phyloP scores from a whole-genome alignment of 331 rosid genomes.

The Quercus tomentella region DNA sequence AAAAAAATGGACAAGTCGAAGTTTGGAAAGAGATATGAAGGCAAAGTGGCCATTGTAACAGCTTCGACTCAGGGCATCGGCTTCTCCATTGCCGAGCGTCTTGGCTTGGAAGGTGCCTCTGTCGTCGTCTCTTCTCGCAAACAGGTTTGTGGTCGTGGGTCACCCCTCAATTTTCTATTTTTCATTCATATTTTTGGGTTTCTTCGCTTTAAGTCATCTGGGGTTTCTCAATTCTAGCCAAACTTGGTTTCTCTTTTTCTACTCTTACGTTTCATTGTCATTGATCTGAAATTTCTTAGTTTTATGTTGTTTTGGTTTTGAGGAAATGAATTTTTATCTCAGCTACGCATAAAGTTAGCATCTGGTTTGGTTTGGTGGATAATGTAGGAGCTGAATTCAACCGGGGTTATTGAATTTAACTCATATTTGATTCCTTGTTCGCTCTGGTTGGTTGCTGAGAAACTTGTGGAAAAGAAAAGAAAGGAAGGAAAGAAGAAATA shows the following conservation, averaged over 20 bases:
- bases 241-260: neutral
- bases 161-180: neutral
- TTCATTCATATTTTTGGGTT: neutral
- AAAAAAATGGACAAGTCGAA: conserved; percentile 35
- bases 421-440: too few species aligned
- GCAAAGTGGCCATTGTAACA: conserved; percentile 79
- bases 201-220: neutral
- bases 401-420: too few species aligned
- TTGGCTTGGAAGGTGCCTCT: conserved; percentile 88
- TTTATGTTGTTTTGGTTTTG: too few species aligned
- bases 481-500: too few species aligned
- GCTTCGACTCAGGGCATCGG: conserved; percentile 98
- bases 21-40: conserved; percentile 51
- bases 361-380: too few species aligned
- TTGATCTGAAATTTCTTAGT: neutral
- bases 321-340: too few species aligned
- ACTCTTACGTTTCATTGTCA: neutral
- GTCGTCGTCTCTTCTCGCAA: conserved; percentile 86
- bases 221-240: neutral
- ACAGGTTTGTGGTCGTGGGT: conserved; percentile 40
- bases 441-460: too few species aligned
- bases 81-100: conserved; percentile 75
- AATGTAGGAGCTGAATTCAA: too few species aligned
- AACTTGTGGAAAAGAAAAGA: too few species aligned
- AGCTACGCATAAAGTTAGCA: too few species aligned